Base-by-base conservation (phyloP, 257 asterid species). In the Cordia subcordata region DNA sequence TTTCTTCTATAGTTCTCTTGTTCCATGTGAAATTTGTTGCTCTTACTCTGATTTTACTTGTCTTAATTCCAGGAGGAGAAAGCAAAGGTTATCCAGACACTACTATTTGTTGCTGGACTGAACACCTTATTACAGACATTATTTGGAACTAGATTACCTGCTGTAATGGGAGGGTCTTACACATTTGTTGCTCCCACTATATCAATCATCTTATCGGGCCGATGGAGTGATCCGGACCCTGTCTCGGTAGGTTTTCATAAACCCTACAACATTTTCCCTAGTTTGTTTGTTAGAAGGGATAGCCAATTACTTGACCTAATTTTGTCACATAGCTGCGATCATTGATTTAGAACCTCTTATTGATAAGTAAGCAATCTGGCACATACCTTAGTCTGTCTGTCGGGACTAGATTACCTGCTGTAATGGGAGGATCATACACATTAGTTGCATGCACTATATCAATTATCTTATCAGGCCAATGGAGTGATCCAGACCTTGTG, bases 131-230 rank as follows among this genome's bases (percentile, higher is more conserved):
- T 85, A 66, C 96, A 88, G 44, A 66, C 90, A 51, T 75, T 77
- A 71, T 83, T 88, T 58, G 96, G 96, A 39, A 85, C 96, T 32
- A 76, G 96, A 64, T 66, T 88, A 64, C 96, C 96, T 33, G 88
- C 81, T 53, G 98, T 90, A 13, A 83, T 90, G 40, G 98, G 98
- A 54, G 94, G 75, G 11, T 90, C 98, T 18, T 90, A 83, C 85
- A 87, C 98, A 61, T 90, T 83, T 66, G 95, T 87, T 8, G 91
- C 87, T 0, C 98, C 98, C 32, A 90, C 96, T 10, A 85, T 90
- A 65, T 90, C 98, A 10, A 90, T 90, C 51, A 87, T 90, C 73
- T 85, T 90, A 32, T 83, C 96, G 3, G 84, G 87, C 18, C 79
- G 96, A 79, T 90, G 96, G 96, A 71, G 57, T 21, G 96, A 85